Evolutionary conservation across 192 early-diverging fungal genomes (phyloP).

Genomic region (Podila verticillata): DNA sequence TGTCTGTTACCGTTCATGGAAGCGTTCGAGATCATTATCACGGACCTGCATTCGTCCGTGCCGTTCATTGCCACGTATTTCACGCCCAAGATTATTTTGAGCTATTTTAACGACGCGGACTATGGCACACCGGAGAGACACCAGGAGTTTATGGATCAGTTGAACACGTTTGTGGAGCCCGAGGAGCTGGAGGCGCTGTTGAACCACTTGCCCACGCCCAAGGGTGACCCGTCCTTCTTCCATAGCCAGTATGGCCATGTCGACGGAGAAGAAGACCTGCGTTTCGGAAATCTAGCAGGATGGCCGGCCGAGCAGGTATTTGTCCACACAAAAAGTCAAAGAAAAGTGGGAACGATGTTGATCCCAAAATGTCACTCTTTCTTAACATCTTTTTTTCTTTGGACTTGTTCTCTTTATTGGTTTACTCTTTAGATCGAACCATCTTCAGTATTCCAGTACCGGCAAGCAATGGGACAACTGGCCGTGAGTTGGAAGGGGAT

Average conservation of each 20-base stretch:
- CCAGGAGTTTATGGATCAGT: constrained; percentile 43
- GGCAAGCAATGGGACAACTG: constrained; percentile 23
- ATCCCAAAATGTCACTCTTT: too few species aligned
- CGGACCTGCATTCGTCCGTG: constrained; percentile 50
- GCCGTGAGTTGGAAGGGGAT: constrained; percentile 35
- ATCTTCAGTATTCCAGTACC: constrained; percentile 15
- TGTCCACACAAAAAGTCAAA: neutral
- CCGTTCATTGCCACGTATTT: constrained; percentile 54
- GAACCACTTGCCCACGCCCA: constrained; percentile 25
- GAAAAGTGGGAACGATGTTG: too few species aligned
- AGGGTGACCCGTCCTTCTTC: constrained; percentile 49
- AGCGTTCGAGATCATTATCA: constrained; percentile 49
- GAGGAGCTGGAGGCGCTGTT: constrained; percentile 37
- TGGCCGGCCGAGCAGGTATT: constrained; percentile 52
- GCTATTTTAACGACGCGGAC: constrained; percentile 51
- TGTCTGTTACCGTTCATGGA: constrained; percentile 52
- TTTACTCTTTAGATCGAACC: constrained; percentile 14
- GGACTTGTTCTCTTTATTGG: neutral
- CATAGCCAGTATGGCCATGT: constrained; percentile 52
- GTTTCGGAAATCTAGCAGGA: constrained; percentile 37
- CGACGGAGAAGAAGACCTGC: constrained; percentile 44
- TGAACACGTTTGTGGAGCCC: constrained; percentile 40
- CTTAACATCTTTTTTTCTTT: too few species aligned
- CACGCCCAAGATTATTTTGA: constrained; percentile 47
- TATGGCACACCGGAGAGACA: constrained; percentile 47